A percentile compares a stretch with the other conserved stretches of the same genome.
Conservation (phyloP, 78 protist genomes). For the Chrysochromulina parva region DNA sequence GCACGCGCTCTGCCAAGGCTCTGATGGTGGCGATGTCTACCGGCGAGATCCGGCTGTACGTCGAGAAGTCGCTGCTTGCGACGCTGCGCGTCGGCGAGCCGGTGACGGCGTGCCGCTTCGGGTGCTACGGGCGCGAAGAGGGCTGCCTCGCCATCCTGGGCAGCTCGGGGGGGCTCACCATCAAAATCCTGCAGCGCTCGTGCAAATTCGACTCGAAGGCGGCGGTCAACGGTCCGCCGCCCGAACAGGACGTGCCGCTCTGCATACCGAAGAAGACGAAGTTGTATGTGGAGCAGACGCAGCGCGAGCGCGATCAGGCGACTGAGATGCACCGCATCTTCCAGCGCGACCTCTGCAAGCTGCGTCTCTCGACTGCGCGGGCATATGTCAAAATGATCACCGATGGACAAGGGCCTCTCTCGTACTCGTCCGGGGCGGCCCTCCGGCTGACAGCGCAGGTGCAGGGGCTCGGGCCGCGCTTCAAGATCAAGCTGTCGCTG, state of each 20-base stretch:
- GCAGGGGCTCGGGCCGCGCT: conserved; percentile 66
- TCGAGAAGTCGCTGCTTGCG: conserved; percentile 36
- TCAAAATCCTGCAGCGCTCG: conserved; percentile 40
- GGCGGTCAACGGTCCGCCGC: not conserved
- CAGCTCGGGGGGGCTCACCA: conserved; percentile 46
- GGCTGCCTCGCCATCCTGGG: conserved; percentile 12
- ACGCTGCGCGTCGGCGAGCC: conserved; percentile 9
- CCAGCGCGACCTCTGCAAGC: conserved; percentile 71
- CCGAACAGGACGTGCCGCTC: conserved; percentile 68
- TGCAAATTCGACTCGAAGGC: not conserved
- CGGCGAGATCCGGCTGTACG: conserved; percentile 64
- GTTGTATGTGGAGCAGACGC: conserved; percentile 76
- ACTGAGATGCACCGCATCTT: conserved; percentile 65
- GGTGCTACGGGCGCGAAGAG: conserved; percentile 68
- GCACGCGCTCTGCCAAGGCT: not conserved
- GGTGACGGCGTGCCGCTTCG: conserved; percentile 55
- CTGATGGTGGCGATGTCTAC: conserved; percentile 45
- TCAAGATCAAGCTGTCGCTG: conserved; percentile 22
- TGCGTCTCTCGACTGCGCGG: conserved; percentile 67
- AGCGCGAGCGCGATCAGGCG: conserved; percentile 65
- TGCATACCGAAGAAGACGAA: conserved; percentile 67
- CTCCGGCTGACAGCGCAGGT: conserved; percentile 61
- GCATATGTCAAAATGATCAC: conserved; percentile 72
- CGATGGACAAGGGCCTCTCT: conserved; percentile 40
- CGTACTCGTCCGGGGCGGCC: not conserved